Conservation (phyloP, 2,329 filamentous ascomycete genomes). For the Beauveria pseudobassiana region DNA sequence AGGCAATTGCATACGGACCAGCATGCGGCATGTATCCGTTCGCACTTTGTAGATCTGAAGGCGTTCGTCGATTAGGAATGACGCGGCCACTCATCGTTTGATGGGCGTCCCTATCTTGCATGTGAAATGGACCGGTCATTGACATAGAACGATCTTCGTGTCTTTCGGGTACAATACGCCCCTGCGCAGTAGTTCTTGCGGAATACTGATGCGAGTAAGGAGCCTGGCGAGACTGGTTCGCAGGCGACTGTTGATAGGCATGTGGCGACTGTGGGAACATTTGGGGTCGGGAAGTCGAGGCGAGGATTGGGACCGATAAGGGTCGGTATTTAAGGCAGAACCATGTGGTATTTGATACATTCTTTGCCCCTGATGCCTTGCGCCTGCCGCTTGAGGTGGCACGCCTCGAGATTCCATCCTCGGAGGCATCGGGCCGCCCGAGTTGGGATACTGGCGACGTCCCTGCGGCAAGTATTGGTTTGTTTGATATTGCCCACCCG, state of each 20-base stretch:
- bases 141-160: constrained; percentile 95
- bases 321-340: constrained; percentile 74
- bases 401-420: constrained; percentile 56
- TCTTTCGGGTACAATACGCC: constrained; percentile 82
- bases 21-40: constrained; percentile 30
- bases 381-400: constrained; percentile 33
- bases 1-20: constrained; percentile 35
- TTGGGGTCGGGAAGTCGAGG: constrained; percentile 63
- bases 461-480: constrained; percentile 42
- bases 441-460: constrained; percentile 39
- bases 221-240: constrained; percentile 70
- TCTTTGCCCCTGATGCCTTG: constrained; percentile 43
- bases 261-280: constrained; percentile 60
- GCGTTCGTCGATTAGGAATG: constrained; percentile 64
- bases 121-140: constrained; percentile 67
- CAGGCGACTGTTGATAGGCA: constrained; percentile 56
- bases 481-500: constrained; percentile 33
- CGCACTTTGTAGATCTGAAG: constrained; percentile 30
- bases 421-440: constrained; percentile 45
- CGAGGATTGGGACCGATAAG: constrained; percentile 93
- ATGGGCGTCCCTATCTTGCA: constrained; percentile 68
- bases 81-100: constrained; percentile 92
- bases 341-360: constrained; percentile 55
- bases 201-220: constrained; percentile 58
- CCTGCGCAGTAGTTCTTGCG: constrained; percentile 82